A percentile compares a stretch with the other conserved stretches of the same genome.
Conservation (phyloP, 2,329 filamentous ascomycete species). For the Trichoderma brevicompactum region DNA sequence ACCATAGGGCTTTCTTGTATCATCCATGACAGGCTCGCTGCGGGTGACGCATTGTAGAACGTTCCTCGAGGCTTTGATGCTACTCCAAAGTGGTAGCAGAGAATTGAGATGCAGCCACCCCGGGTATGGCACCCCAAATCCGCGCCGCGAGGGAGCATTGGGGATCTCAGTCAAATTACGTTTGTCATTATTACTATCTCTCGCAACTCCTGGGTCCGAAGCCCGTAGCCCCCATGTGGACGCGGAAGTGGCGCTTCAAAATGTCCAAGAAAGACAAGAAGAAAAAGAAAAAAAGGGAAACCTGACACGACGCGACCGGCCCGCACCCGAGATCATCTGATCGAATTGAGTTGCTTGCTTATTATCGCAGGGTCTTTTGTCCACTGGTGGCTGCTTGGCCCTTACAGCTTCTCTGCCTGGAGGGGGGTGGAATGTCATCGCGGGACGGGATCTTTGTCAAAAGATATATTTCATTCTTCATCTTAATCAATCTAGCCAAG, state of each 20-base stretch:
- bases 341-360: conserved; percentile 20
- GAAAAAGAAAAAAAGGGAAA: background rate
- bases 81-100: background rate
- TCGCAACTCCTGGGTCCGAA: background rate
- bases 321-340: conserved; percentile 28
- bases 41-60: background rate
- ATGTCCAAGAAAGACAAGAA: background rate
- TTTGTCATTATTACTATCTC: conserved; percentile 12
- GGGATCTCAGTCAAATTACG: background rate
- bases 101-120: background rate
- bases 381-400: background rate
- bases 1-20: conserved; percentile 7
- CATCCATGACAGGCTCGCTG: conserved; percentile 11
- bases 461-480: background rate
- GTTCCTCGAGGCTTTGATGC: background rate
- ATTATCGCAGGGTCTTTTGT: conserved; percentile 1
- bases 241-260: conserved; percentile 22
- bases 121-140: background rate
- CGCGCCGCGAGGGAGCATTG: background rate
- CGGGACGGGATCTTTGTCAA: background rate
- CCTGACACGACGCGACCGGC: conserved; percentile 25
- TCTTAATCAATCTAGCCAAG: conserved; percentile 1
- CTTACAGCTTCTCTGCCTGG: background rate
- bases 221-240: conserved; percentile 15
- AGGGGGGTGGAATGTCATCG: conserved; percentile 6